A percentile compares a stretch with the other conserved stretches of the same genome.
These are phyloP conservation scores for Phlebiopsis flavidoalba DNA, from an alignment of 768 basidiomycete genomes.

Conservation along the genomic window DNA sequence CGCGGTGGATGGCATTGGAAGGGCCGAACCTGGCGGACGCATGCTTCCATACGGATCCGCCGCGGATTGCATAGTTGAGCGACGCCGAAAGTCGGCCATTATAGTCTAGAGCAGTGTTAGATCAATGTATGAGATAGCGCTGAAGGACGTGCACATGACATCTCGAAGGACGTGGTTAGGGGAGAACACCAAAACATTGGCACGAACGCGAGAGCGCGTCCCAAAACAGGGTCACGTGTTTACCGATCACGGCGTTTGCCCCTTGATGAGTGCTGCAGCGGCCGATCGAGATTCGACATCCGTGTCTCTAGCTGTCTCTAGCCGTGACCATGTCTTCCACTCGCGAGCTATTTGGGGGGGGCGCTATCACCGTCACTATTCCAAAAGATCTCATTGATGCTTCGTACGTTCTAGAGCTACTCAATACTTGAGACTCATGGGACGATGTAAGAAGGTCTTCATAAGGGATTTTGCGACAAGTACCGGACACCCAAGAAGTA, in stretches of 20 bases:
- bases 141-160: background rate
- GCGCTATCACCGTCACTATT: slow-evolving; percentile 65
- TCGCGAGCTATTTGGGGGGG: slow-evolving; percentile 80
- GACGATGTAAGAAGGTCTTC: slow-evolving; percentile 1
- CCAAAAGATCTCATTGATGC: slow-evolving; percentile 68
- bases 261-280: background rate
- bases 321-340: slow-evolving; percentile 18
- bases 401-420: slow-evolving; percentile 52
- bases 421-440: background rate
- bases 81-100: slow-evolving; percentile 47
- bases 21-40: slow-evolving; percentile 43
- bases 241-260: background rate
- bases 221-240: background rate
- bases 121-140: background rate
- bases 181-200: background rate
- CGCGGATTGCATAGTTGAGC: slow-evolving; percentile 53
- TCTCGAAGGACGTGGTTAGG: background rate
- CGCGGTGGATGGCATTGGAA: slow-evolving; percentile 68
- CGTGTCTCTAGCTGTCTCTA: slow-evolving; percentile 1
- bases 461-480: slow-evolving; percentile 63
- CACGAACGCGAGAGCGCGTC: slow-evolving; percentile 7
- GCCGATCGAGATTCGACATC: no score
- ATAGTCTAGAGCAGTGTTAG: background rate
- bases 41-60: slow-evolving; percentile 42
- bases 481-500: slow-evolving; percentile 95